Evolutionary conservation across 2,329 filamentous ascomycete species (phyloP).

Genomic region (Penicillium olsonii): DNA sequence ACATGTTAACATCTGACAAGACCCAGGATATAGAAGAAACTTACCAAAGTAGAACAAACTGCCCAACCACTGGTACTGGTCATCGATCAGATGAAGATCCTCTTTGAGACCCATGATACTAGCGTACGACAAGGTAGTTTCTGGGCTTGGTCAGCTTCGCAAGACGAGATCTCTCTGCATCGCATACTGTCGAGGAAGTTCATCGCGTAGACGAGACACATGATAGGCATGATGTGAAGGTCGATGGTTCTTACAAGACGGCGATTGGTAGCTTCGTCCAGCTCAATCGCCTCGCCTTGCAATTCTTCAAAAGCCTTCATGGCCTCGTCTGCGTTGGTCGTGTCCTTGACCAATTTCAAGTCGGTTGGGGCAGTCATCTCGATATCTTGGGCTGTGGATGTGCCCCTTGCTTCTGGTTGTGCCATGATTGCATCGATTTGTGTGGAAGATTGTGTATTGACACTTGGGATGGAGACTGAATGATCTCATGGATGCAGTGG

Average conservation of each 20-base stretch:
- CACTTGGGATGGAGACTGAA: background rate
- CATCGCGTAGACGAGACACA: slow-evolving; percentile 30
- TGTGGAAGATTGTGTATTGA: no score
- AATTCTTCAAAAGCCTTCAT: slow-evolving; percentile 54
- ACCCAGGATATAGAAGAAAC: background rate
- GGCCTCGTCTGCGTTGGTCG: slow-evolving; percentile 57
- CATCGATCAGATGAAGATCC: slow-evolving; percentile 46
- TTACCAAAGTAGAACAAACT: background rate
- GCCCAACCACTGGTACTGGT: slow-evolving; percentile 44
- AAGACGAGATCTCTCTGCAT: background rate
- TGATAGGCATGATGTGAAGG: slow-evolving; percentile 56
- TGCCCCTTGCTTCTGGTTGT: background rate
- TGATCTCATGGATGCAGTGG: slow-evolving; percentile 6
- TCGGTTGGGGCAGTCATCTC: slow-evolving; percentile 6
- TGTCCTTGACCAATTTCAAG: slow-evolving; percentile 39
- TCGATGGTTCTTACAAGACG: slow-evolving; percentile 59
- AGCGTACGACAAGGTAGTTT: slow-evolving; percentile 55
- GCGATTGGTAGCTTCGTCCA: slow-evolving; percentile 57
- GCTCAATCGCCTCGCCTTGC: slow-evolving; percentile 49
- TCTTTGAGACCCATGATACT: slow-evolving; percentile 56
- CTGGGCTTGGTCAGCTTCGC: slow-evolving; percentile 19
- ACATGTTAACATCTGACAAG: no score
- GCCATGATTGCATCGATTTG: background rate
- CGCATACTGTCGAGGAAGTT: slow-evolving; percentile 11
- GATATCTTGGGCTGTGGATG: background rate